Evolutionary conservation across 2,329 filamentous ascomycete species (phyloP).

Genomic region (Aspergillus ochraceoroseus): DNA sequence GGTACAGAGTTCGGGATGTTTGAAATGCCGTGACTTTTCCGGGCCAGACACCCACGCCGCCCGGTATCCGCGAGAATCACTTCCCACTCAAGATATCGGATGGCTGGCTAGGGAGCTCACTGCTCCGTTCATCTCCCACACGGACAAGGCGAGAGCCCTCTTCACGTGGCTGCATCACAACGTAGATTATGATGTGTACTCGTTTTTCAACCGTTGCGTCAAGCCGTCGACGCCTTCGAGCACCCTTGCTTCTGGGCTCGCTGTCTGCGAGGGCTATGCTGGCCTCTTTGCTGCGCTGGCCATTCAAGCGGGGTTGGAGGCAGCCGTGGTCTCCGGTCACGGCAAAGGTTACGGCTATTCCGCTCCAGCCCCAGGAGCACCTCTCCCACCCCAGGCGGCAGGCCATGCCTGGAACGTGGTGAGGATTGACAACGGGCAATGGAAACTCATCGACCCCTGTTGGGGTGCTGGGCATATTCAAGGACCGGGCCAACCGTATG

Average conservation of each 20-base stretch:
- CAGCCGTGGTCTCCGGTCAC: slow-evolving; percentile 67
- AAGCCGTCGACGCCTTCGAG: slow-evolving; percentile 63
- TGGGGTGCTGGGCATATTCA: slow-evolving; percentile 80
- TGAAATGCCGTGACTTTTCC: slow-evolving; percentile 84
- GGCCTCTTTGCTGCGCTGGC: slow-evolving; percentile 75
- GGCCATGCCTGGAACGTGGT: slow-evolving; percentile 93
- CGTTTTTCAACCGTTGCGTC: slow-evolving; percentile 70
- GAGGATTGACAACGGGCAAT: slow-evolving; percentile 74
- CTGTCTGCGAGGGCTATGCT: slow-evolving; percentile 90
- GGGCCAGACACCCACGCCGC: slow-evolving; percentile 72
- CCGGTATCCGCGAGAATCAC: slow-evolving; percentile 65
- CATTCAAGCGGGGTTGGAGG: slow-evolving; percentile 71
- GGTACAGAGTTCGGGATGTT: slow-evolving; percentile 49
- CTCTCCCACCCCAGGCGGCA: slow-evolving; percentile 57
- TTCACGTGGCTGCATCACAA: slow-evolving; percentile 97
- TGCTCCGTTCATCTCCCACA: slow-evolving; percentile 69
- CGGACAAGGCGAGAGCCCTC: slow-evolving; percentile 87
- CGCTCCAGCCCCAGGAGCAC: slow-evolving; percentile 58
- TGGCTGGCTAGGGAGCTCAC: slow-evolving; percentile 77
- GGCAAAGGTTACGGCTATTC: slow-evolving; percentile 79
- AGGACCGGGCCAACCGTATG: slow-evolving; percentile 55
- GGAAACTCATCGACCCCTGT: slow-evolving; percentile 88
- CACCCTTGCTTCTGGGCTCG: slow-evolving; percentile 70
- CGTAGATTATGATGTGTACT: slow-evolving; percentile 72
- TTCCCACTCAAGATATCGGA: slow-evolving; percentile 64